These are phyloP conservation scores for Cucumis melo DNA, from an alignment of 306 rosid genomes.

Conservation along the genomic window DNA sequence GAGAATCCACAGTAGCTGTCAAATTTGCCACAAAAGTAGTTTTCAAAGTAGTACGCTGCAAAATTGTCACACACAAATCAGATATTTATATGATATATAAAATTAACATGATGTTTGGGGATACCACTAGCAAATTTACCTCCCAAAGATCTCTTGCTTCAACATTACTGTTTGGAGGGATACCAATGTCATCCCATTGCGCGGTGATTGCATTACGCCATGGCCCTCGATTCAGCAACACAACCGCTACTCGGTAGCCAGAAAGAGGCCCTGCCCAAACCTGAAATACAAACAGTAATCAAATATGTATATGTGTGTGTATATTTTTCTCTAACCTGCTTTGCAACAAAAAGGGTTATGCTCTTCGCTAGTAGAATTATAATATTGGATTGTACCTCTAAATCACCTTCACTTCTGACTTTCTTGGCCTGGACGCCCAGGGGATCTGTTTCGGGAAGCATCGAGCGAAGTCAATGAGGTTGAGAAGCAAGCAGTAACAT, in stretches of 20 bases:
- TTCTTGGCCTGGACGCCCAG: slow-evolving; percentile 81
- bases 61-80: background rate
- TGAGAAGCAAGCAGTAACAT: background rate
- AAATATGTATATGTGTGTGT: background rate
- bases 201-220: slow-evolving; percentile 26
- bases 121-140: slow-evolving; percentile 22
- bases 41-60: slow-evolving; percentile 74
- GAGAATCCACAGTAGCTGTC: slow-evolving; percentile 49
- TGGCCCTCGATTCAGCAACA: slow-evolving; percentile 57
- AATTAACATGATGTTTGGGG: background rate
- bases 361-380: background rate
- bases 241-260: slow-evolving; percentile 47
- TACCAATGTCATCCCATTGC: slow-evolving; percentile 79
- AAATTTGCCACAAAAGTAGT: slow-evolving; percentile 34
- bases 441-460: slow-evolving; percentile 29
- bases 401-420: slow-evolving; percentile 79
- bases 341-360: background rate
- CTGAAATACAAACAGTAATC: slow-evolving; percentile 17
- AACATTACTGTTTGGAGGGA: slow-evolving; percentile 42
- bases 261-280: slow-evolving; percentile 94
- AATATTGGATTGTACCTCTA: slow-evolving; percentile 34
- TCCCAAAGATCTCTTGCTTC: slow-evolving; percentile 87
- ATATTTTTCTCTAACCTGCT: background rate
- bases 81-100: background rate
- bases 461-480: background rate